Evolutionary conservation across 768 basidiomycete species (phyloP).

Genomic region (Tremella yokohamensis): DNA sequence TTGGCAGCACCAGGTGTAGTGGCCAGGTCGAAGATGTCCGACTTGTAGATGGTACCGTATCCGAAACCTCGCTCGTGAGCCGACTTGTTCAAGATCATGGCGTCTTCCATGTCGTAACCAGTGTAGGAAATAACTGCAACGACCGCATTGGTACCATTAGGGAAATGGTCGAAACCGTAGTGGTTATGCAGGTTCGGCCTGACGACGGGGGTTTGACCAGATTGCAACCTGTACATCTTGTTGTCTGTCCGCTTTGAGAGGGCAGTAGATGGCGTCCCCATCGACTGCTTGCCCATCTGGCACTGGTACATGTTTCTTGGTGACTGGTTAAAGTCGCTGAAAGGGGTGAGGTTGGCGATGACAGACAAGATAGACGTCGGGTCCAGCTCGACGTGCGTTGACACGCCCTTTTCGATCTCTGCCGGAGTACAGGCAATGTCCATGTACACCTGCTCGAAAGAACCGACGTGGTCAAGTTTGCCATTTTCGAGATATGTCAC

Average conservation of each 20-base stretch:
- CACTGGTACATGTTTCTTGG: constrained; percentile 62
- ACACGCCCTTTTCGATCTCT: constrained; percentile 70
- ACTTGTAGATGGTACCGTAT: constrained; percentile 95
- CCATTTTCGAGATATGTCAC: constrained; percentile 87
- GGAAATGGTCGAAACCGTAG: constrained; percentile 98
- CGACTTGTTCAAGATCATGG: constrained; percentile 99
- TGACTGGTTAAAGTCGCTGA: constrained; percentile 97
- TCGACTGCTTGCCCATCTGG: constrained; percentile 99
- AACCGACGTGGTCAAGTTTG: constrained; percentile 80
- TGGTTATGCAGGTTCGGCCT: constrained; percentile 85
- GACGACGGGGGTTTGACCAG: constrained; percentile 90
- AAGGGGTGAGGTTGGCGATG: constrained; percentile 94
- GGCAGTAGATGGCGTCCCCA: constrained; percentile 96
- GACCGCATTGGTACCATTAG: constrained; percentile 94
- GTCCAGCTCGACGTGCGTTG: constrained; percentile 88
- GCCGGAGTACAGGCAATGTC: constrained; percentile 87
- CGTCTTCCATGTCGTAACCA: constrained; percentile 99
- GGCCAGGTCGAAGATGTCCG: constrained; percentile 83
- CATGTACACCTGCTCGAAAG: constrained; percentile 99
- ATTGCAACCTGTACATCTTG: constrained; percentile 94
- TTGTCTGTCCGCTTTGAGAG: constrained; percentile 91
- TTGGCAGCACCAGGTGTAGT: constrained; percentile 65
- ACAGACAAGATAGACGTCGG: constrained; percentile 96
- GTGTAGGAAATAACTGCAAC: constrained; percentile 99
- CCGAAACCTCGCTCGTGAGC: constrained; percentile 96